Conservation (phyloP, 1,139 yeast species). For the Nakaseomyces kungkrabaensis region DNA sequence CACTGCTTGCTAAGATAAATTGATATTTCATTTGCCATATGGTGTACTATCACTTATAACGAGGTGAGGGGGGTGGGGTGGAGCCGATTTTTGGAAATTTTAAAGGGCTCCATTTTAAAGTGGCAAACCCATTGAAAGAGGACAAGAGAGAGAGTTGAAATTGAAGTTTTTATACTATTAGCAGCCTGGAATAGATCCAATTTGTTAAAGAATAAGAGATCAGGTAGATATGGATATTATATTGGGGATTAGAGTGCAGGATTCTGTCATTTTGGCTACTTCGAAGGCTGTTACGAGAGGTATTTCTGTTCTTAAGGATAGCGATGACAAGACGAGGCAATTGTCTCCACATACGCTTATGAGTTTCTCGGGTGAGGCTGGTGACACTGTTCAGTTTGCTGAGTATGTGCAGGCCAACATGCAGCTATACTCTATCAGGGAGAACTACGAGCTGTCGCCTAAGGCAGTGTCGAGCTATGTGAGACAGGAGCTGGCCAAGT, state of each 20-base stretch:
- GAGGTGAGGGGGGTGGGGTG: too few relatives aligned
- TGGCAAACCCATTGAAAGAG: not conserved
- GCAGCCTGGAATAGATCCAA: not conserved
- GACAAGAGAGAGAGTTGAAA: not conserved
- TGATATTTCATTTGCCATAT: too few relatives aligned
- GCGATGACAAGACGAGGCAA: slow-evolving; percentile 78
- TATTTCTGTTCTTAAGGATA: slow-evolving; percentile 73
- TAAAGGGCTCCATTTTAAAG: not conserved
- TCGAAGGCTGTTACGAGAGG: slow-evolving; percentile 94
- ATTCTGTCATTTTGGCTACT: slow-evolving; percentile 78
- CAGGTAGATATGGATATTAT: slow-evolving; percentile 60
- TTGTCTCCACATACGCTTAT: slow-evolving; percentile 70
- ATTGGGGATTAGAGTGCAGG: slow-evolving; percentile 74
- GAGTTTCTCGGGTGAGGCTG: slow-evolving; percentile 93
- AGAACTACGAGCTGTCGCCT: slow-evolving; percentile 71
- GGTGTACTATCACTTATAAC: too few relatives aligned
- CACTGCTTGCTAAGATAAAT: too few relatives aligned
- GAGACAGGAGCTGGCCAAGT: slow-evolving; percentile 78
- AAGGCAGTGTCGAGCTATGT: slow-evolving; percentile 81
- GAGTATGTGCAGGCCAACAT: slow-evolving; percentile 90
- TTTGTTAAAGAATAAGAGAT: not conserved
- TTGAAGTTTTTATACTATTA: not conserved
- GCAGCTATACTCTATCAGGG: slow-evolving; percentile 80
- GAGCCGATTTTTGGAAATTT: too few relatives aligned
- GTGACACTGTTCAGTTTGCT: slow-evolving; percentile 95